Evolutionary conservation across 2,329 filamentous ascomycete genomes (phyloP).

Genomic region (Xylariales sp.): DNA sequence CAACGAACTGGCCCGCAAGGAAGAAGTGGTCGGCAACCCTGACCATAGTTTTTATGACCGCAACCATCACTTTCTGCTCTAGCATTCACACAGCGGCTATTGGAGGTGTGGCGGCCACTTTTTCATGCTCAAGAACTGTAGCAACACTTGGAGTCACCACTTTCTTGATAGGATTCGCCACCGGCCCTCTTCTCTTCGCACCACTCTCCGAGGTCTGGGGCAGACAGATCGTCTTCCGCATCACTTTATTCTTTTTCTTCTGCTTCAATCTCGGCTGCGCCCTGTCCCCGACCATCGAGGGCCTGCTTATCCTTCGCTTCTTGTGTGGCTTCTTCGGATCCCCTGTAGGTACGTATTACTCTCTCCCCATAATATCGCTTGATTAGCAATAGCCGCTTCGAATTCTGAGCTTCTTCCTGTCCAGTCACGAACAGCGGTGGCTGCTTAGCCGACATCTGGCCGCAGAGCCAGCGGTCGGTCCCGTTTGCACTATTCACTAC

Average conservation of each 20-base stretch:
- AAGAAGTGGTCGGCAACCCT: too few species aligned
- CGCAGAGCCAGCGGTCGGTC: background rate
- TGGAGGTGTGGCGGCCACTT: background rate
- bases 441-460: background rate
- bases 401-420: too few species aligned
- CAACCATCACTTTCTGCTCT: constrained; percentile 1
- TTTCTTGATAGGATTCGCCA: constrained; percentile 3
- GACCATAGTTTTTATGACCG: too few species aligned
- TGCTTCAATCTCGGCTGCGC: background rate
- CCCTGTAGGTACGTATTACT: constrained; percentile 2
- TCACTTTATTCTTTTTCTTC: background rate
- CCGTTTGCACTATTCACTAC: background rate
- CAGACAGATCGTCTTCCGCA: background rate
- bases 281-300: background rate
- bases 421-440: background rate
- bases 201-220: constrained; percentile 4
- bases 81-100: constrained; percentile 1
- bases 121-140: background rate
- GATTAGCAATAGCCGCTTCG: too few species aligned
- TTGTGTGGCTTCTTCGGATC: constrained; percentile 3
- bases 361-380: background rate
- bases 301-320: constrained; percentile 3
- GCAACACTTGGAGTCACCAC: constrained; percentile 1
- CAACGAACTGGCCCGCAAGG: too few species aligned
- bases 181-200: constrained; percentile 5